Conservation (phyloP, 495 filamentous ascomycete species). For the Penicillium subrubescens region DNA sequence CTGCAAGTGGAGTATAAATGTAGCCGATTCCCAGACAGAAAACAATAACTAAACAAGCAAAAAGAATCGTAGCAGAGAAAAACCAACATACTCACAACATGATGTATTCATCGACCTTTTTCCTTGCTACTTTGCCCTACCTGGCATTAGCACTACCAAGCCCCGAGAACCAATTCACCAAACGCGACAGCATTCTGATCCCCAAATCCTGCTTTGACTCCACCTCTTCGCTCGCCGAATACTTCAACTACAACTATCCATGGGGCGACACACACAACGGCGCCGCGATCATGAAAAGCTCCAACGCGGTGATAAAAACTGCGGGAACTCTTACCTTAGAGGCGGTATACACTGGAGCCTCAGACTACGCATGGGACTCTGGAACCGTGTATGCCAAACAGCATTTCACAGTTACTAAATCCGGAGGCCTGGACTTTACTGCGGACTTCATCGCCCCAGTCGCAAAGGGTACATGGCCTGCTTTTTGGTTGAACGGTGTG, state of each 20-base stretch:
- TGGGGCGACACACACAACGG: slow-evolving; percentile 56
- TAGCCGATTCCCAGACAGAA: not conserved
- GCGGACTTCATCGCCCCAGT: slow-evolving; percentile 54
- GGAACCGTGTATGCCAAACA: slow-evolving; percentile 33
- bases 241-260: slow-evolving; percentile 56
- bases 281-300: slow-evolving; percentile 57
- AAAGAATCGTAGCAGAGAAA: not conserved
- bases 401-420: slow-evolving; percentile 25
- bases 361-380: slow-evolving; percentile 47
- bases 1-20: not conserved
- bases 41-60: not conserved
- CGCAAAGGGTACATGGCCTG: slow-evolving; percentile 58
- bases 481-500: slow-evolving; percentile 61
- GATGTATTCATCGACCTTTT: slow-evolving; percentile 33
- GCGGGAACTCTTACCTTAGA: slow-evolving; percentile 26
- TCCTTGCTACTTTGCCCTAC: slow-evolving; percentile 24
- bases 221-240: slow-evolving; percentile 49
- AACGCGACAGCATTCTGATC: slow-evolving; percentile 44
- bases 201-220: slow-evolving; percentile 56
- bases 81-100: not conserved
- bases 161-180: not conserved
- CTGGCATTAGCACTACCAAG: slow-evolving; percentile 9
- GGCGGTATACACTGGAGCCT: slow-evolving; percentile 46
- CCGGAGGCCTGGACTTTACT: slow-evolving; percentile 26
- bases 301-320: slow-evolving; percentile 57